Percentiles rank a stretch among this genome's conserved stretches.
Conservation (phyloP, 2,329 filamentous ascomycete species). For the Alternaria angustiovoidea region DNA sequence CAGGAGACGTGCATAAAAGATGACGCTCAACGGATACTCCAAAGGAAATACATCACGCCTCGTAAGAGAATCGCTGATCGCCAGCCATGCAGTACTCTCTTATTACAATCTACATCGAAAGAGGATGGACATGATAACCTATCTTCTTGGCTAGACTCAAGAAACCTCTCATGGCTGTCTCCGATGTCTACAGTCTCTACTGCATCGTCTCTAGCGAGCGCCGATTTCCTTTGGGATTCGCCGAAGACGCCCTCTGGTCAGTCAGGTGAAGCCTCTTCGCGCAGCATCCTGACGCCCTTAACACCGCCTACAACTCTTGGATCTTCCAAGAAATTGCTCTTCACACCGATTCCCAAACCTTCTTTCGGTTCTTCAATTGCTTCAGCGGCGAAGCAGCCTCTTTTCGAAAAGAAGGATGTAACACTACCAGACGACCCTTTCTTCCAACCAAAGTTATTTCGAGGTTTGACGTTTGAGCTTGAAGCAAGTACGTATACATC, state of each 20-base stretch:
- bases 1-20: not conserved
- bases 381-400: not conserved
- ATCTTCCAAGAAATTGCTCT: too few relatives aligned
- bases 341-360: not conserved
- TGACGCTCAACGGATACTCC: not conserved
- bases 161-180: not conserved
- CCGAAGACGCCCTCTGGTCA: not conserved
- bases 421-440: not conserved
- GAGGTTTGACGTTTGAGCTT: not conserved
- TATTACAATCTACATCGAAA: not conserved
- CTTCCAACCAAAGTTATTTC: not conserved
- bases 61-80: not conserved
- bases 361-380: not conserved
- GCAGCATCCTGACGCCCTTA: not conserved
- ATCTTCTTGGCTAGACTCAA: not conserved
- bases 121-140: not conserved
- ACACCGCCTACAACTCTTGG: not conserved
- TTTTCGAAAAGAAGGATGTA: not conserved
- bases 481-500: not conserved
- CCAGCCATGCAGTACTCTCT: not conserved
- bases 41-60: not conserved
- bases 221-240: not conserved
- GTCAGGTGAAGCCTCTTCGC: not conserved
- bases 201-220: not conserved
- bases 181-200: not conserved